Base-by-base conservation (phyloP, 805 yeast species). In the Candida corydali region DNA sequence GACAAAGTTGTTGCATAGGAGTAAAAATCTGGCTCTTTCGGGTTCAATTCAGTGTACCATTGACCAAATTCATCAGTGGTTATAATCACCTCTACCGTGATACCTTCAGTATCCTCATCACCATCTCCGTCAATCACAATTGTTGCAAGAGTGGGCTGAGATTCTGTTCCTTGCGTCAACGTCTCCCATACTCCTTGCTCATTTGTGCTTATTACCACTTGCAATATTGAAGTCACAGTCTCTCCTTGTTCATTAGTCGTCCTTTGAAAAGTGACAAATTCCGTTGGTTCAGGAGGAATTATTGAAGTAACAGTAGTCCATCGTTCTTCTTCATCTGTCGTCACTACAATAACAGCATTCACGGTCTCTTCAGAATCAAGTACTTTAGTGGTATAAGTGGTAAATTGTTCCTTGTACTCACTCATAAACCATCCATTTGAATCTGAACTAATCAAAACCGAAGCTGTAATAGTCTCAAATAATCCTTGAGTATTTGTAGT, bases 1-100 rank as follows among this genome's bases (percentile, higher is more conserved):
- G 32, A 42, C 37, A 11, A 29, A 42, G 10, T 51, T 67, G 36
- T 42, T 49, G 17, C 39, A 39, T 8, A 43, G 54, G 10, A 49
- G 51, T 24, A 24, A 24, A 24, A 24, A 7, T 10, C n/a, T 11
- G 26, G 26, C n/a, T 24, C 26, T 24, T 24, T 11, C 5, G 26
- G 26, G 5, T 24, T 4, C 5, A 7, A 24, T 24, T 24, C 26
- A 24, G 26, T 24, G n/a, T 24, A 24, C 26, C 26, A 24, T 11
- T 24, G 9, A 6, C 26, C 26, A 24, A 7, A 6, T 9, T 24
- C 26, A 24, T 24, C 26, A 11, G 26, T 24, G 8, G 26, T 24
- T 24, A 24, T 14, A 24, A 24, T 24, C 9, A 24, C 26, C n/a
- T 24, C 26, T 11, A 24, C n/a, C n/a, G 26, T 24, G n/a, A 24